These are phyloP conservation scores for Cryptosporidium bovis DNA, from an alignment of 169 alveolate species.

Conservation along the genomic window DNA sequence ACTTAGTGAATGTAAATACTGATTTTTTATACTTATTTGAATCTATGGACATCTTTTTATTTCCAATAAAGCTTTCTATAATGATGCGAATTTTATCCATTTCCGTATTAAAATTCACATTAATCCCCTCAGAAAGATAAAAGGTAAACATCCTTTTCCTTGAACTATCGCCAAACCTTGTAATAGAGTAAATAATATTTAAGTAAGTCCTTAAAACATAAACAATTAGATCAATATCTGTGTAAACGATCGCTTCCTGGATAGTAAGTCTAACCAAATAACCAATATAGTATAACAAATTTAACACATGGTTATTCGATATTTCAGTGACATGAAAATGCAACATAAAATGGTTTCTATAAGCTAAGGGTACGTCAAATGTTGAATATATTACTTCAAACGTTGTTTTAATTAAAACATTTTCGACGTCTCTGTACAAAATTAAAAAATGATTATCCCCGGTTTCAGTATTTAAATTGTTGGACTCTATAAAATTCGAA, in stretches of 20 bases:
- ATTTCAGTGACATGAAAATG: slow-evolving; percentile 8
- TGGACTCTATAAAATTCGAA: not conserved
- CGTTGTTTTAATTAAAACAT: slow-evolving; percentile 5
- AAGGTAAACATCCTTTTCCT: slow-evolving; percentile 23
- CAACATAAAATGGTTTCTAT: slow-evolving; percentile 61
- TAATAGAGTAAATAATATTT: slow-evolving; percentile 31
- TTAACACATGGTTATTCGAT: slow-evolving; percentile 7
- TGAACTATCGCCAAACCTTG: slow-evolving; percentile 60
- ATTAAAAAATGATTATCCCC: not conserved
- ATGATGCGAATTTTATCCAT: slow-evolving; percentile 1
- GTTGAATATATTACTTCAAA: slow-evolving; percentile 27
- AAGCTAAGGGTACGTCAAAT: slow-evolving; percentile 14
- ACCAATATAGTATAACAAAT: slow-evolving; percentile 38
- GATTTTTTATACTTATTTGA: not conserved
- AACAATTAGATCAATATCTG: slow-evolving; percentile 4
- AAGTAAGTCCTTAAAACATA: slow-evolving; percentile 7
- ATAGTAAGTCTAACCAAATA: slow-evolving; percentile 9
- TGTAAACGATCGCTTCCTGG: not conserved
- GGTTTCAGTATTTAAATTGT: not conserved
- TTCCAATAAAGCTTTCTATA: not conserved
- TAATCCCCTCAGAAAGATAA: slow-evolving; percentile 17
- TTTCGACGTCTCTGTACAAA: not conserved
- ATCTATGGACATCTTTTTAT: not conserved
- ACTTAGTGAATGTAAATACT: not conserved
- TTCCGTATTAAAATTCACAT: not conserved